Evolutionary conservation across 768 basidiomycete genomes (phyloP), one percentile per base, ranked within the genome.

Genomic region (Suillus luteus): DNA sequence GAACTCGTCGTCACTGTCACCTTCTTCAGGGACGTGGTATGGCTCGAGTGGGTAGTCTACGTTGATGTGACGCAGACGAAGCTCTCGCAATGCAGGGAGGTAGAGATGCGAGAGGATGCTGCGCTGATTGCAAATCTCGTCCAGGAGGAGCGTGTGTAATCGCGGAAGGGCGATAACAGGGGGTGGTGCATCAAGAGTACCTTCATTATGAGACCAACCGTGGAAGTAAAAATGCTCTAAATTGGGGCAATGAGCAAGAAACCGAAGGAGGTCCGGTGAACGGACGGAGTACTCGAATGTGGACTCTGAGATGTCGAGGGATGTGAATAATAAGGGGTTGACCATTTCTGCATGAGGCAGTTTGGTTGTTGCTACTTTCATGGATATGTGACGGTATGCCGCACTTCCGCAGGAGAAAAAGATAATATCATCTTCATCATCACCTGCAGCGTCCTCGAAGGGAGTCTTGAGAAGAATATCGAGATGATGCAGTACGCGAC

Each of bases 1-100:
- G 17, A 86, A 86, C 68, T 91, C 91, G 66, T 92, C 91, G 9
- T 90, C 90, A 67, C 85, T 88, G 65, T 92, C 91, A 38, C 90
- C 90, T 7, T 80, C 76, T 62, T 91, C 90, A 33, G 72, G 59
- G 7, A 63, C 49, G 17, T 75, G 70, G 35, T 86, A 76, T 17
- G 71, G 69, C 3, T 67, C 51, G 3, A 73, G 62, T 52, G 62
- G 57, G 64, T 82, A 84, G 60, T 89, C 88, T 70, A 87, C 83
- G 69, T 92, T 92, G 22, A 91, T 77, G 65, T 87, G 84, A 7
- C 84, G 78, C 64, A 93, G 86, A 69, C 82, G 82, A 46, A 93
- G 85, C 55, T 85, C 82, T 46, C 73, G 73, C 35, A 92, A 83
- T 2, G 76, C 79, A 19, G 91, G 91, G 1, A 84, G 81, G 65